Conservation (phyloP, 2,329 filamentous ascomycete species). For the Aureobasidium sp. region DNA sequence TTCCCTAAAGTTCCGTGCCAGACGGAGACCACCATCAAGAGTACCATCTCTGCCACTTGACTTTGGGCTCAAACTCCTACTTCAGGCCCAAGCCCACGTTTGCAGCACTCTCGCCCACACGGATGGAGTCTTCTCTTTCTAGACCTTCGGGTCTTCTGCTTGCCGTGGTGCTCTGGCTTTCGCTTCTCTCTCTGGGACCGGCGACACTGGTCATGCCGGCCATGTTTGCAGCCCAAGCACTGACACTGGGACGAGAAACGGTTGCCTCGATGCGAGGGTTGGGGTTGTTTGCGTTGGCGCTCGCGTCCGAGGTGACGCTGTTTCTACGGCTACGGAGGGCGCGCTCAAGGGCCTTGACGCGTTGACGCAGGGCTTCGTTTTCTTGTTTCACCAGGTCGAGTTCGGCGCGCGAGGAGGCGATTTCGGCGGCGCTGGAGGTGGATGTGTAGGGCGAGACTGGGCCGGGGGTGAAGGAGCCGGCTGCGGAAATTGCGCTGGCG, state of each 20-base stretch:
- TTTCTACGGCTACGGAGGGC: conserved; percentile 31
- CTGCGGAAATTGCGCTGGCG: conserved; percentile 19
- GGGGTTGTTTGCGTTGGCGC: neutral
- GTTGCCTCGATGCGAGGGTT: neutral
- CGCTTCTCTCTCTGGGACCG: conserved; percentile 29
- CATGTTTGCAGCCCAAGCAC: conserved; percentile 24
- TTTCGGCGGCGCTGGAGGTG: conserved; percentile 32
- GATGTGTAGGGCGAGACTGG: conserved; percentile 19
- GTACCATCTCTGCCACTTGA: neutral
- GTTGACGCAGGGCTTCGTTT: conserved; percentile 41
- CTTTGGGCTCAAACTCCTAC: conserved; percentile 3
- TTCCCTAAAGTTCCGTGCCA: neutral
- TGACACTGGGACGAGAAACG: conserved; percentile 7
- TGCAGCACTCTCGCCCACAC: conserved; percentile 32
- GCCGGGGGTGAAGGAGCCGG: conserved; percentile 21
- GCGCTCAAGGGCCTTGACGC: conserved; percentile 42
- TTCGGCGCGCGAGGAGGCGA: conserved; percentile 38
- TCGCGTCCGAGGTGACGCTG: neutral
- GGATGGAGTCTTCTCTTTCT: conserved; percentile 28
- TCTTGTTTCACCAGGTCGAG: conserved; percentile 44
- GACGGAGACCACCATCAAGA: neutral
- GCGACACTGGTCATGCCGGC: conserved; percentile 25
- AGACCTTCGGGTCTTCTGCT: conserved; percentile 13
- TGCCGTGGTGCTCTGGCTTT: conserved; percentile 33
- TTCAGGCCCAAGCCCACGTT: conserved; percentile 19